Evolutionary conservation across 495 filamentous ascomycete species (phyloP).

Genomic region (Trichodelitschia bisporula): DNA sequence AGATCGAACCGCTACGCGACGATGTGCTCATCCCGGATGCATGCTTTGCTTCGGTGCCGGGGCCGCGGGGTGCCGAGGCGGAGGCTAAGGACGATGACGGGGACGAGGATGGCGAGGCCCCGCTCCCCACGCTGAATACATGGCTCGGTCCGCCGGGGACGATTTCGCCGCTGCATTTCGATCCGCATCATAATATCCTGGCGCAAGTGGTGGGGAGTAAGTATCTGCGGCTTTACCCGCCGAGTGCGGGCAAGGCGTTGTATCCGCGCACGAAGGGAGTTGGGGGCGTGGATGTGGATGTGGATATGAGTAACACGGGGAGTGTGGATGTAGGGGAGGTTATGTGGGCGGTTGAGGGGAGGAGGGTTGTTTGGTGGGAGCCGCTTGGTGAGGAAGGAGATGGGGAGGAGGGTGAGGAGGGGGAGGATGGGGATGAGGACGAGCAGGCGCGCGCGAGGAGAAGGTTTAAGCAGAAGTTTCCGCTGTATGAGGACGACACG

Average conservation of each 20-base stretch:
- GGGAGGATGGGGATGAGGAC: constrained; percentile 5
- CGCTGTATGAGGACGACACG: constrained; percentile 26
- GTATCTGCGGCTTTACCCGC: constrained; percentile 70
- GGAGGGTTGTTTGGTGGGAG: no score
- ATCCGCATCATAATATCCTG: constrained; percentile 84
- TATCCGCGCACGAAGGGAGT: constrained; percentile 43
- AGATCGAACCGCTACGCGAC: constrained; percentile 50
- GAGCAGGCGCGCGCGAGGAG: constrained; percentile 3
- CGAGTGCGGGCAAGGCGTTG: constrained; percentile 29
- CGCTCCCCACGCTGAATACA: constrained; percentile 34
- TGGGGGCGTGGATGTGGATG: constrained; percentile 64
- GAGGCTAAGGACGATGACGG: constrained; percentile 20
- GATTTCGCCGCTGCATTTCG: constrained; percentile 78
- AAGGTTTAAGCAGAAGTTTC: constrained; percentile 22
- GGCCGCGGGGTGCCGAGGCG: not conserved
- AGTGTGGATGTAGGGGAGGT: constrained; percentile 31
- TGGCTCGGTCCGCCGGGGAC: constrained; percentile 83
- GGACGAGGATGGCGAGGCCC: constrained; percentile 11
- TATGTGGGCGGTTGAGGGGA: constrained; percentile 26
- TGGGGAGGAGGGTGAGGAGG: constrained; percentile 5
- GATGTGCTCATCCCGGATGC: constrained; percentile 70
- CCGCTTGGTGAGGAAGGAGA: no score
- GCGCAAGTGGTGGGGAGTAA: constrained; percentile 79
- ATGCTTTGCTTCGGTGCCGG: constrained; percentile 45
- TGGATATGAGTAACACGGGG: constrained; percentile 89